Conservation (phyloP, 768 basidiomycete genomes). For the Phanerochaete carnosa region DNA sequence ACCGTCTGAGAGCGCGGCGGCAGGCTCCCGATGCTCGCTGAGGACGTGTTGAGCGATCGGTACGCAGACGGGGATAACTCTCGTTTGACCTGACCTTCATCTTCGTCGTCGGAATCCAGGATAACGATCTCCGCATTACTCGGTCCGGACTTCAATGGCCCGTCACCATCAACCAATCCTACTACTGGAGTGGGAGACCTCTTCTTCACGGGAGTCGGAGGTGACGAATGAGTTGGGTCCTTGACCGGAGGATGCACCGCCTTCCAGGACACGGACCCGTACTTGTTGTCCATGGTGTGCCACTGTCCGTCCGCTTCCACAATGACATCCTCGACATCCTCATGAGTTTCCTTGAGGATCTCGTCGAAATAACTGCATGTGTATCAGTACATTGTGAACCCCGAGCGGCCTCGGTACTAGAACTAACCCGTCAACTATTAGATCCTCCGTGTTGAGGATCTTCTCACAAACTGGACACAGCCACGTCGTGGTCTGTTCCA, state of each 20-base stretch:
- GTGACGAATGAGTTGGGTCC: constrained; percentile 24
- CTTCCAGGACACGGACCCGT: constrained; percentile 72
- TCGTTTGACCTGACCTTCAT: constrained; percentile 71
- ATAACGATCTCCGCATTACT: constrained; percentile 57
- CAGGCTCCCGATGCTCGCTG: constrained; percentile 6
- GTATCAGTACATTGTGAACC: not conserved
- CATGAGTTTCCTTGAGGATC: constrained; percentile 75
- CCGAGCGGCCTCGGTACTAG: too few relatives aligned
- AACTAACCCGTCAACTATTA: constrained; percentile 88
- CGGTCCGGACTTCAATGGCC: constrained; percentile 41
- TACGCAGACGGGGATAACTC: constrained; percentile 67
- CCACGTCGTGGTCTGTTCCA: constrained; percentile 97
- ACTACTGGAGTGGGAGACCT: constrained; percentile 21
- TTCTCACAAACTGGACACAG: constrained; percentile 92
- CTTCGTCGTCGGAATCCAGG: constrained; percentile 69
- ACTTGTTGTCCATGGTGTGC: constrained; percentile 90
- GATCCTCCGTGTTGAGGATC: constrained; percentile 68
- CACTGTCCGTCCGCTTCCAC: constrained; percentile 95
- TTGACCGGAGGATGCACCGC: constrained; percentile 37
- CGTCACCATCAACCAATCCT: constrained; percentile 19
- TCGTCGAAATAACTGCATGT: constrained; percentile 75
- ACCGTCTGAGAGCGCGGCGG: constrained; percentile 30
- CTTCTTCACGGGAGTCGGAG: constrained; percentile 12
- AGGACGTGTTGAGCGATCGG: constrained; percentile 6
- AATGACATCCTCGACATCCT: constrained; percentile 85